These are phyloP conservation scores for Candida pseudoviswanathii DNA, from an alignment of 1,139 yeast species.

Conservation along the genomic window DNA sequence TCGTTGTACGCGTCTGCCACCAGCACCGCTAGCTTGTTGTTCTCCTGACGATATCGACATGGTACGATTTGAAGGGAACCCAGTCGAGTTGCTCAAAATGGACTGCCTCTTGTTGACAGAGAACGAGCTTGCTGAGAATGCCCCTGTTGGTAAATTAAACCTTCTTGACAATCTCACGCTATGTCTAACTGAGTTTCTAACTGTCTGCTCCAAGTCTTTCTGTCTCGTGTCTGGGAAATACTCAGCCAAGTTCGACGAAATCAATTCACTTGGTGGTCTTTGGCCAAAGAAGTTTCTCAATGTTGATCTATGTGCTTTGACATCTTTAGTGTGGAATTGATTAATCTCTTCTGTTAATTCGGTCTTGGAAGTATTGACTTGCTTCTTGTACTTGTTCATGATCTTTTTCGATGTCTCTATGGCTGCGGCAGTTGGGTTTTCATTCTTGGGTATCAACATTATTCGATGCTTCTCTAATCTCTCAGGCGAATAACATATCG, in stretches of 20 bases:
- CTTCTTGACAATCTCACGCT: conserved; percentile 61
- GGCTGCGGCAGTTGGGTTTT: conserved; percentile 64
- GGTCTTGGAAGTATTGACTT: conserved; percentile 15
- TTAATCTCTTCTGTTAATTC: conserved; percentile 3
- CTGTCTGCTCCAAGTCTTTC: conserved; percentile 73
- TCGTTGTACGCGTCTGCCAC: conserved; percentile 28
- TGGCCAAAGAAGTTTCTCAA: conserved; percentile 75
- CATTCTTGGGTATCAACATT: conserved; percentile 65
- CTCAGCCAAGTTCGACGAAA: conserved; percentile 85
- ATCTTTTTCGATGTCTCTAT: conserved; percentile 60
- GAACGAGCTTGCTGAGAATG: conserved; percentile 16
- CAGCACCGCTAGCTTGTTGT: conserved; percentile 4
- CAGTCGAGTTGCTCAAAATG: conserved; percentile 26
- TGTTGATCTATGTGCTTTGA: conserved; percentile 21
- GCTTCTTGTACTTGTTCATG: conserved; percentile 33
- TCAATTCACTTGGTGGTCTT: conserved; percentile 91
- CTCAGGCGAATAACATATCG: conserved; percentile 77
- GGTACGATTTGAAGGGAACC: conserved; percentile 20
- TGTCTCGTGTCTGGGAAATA: conserved; percentile 87
- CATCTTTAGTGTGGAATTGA: conserved; percentile 5
- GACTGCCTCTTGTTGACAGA: conserved; percentile 27
- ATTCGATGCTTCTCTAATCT: conserved; percentile 72
- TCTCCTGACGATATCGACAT: conserved; percentile 28
- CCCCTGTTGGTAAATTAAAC: conserved; percentile 31
- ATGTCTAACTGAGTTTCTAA: conserved; percentile 79